Conservation (phyloP, 2,329 filamentous ascomycete genomes). For the Clarireedia paspali region DNA sequence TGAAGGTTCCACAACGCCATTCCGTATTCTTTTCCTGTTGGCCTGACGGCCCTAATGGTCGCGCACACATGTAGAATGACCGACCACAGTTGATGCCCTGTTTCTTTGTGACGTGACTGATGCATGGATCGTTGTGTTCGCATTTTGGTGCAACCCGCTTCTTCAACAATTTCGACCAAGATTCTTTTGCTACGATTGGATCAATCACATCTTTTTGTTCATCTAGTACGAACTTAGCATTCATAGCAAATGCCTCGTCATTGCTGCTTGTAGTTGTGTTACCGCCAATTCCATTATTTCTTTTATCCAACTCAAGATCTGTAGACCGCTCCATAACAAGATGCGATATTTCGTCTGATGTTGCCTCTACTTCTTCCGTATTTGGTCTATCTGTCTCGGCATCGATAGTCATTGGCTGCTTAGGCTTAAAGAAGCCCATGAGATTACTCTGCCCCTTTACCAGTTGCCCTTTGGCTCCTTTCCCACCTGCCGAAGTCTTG, state of each 20-base stretch:
- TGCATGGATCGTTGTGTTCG: slow-evolving; percentile 83
- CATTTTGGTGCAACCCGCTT: slow-evolving; percentile 70
- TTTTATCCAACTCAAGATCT: neutral
- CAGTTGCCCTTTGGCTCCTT: slow-evolving; percentile 40
- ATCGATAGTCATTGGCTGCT: slow-evolving; percentile 22
- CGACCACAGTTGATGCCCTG: slow-evolving; percentile 73
- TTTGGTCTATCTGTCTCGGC: neutral
- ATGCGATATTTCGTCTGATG: neutral
- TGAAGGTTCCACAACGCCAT: slow-evolving; percentile 85
- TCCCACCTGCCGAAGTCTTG: slow-evolving; percentile 16
- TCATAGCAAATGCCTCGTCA: neutral
- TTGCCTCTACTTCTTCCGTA: neutral
- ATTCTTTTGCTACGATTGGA: slow-evolving; percentile 66
- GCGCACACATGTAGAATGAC: slow-evolving; percentile 56
- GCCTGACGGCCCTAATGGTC: slow-evolving; percentile 77
- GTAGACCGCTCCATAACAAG: neutral
- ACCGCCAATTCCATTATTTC: too few species aligned
- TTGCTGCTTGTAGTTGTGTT: too few species aligned
- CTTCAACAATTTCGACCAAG: slow-evolving; percentile 78
- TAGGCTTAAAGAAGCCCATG: slow-evolving; percentile 72
- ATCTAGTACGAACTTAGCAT: slow-evolving; percentile 7
- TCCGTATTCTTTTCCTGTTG: slow-evolving; percentile 76
- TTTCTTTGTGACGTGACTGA: slow-evolving; percentile 79
- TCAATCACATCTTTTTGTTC: slow-evolving; percentile 44
- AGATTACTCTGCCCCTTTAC: slow-evolving; percentile 36